Conservation (phyloP, 1,284 basidiomycete species). For the Moesziomyces aphidis region DNA sequence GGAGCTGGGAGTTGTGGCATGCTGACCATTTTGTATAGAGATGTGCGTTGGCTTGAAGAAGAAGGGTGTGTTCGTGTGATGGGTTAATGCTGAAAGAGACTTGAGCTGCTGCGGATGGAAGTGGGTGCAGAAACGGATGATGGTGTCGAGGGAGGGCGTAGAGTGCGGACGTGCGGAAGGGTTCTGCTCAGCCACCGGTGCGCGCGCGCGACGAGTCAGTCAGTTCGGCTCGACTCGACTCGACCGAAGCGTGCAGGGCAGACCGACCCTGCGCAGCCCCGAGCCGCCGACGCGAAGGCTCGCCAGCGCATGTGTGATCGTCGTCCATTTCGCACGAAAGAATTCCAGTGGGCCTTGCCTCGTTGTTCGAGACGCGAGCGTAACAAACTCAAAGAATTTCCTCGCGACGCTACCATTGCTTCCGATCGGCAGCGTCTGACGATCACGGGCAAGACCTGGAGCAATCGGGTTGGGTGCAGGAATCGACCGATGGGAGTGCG, state of each 20-base stretch:
- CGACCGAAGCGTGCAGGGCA: too few species aligned
- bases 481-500: too few species aligned
- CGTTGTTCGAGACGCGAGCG: too few species aligned
- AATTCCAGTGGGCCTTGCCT: too few species aligned
- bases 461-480: too few species aligned
- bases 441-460: too few species aligned
- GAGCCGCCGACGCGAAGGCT: neutral
- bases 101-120: neutral
- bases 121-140: neutral
- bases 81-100: neutral
- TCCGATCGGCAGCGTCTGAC: too few species aligned
- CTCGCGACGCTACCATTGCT: too few species aligned
- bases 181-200: too few species aligned
- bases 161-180: neutral
- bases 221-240: too few species aligned
- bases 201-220: neutral
- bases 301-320: neutral
- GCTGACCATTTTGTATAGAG: conserved; percentile 37
- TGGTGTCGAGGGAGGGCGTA: neutral
- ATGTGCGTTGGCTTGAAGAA: conserved; percentile 8
- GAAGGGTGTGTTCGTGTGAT: neutral
- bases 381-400: too few species aligned
- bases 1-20: conserved; percentile 18
- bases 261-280: neutral
- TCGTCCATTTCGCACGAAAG: neutral